Evolutionary conservation across 768 basidiomycete species (phyloP), one percentile per base, ranked within the genome.

Genomic region (Phaeotremella skinneri): DNA sequence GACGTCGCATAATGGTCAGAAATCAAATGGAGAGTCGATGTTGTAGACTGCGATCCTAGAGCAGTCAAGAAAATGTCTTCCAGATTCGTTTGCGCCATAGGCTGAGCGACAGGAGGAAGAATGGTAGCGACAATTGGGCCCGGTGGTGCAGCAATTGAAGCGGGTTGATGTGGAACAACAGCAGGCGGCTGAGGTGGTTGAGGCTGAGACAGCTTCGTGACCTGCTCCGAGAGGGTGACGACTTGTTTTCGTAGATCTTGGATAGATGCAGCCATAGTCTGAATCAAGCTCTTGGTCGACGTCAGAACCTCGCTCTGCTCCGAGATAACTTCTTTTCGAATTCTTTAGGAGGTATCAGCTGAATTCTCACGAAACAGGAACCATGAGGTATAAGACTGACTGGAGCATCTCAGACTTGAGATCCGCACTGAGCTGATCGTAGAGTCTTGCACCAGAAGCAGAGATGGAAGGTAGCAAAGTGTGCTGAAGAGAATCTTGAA

Each of bases 361-460:
- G 31, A 16, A 21, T 48, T 17, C 27, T 52, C 21, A 54, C 34
- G 37, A 47, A 1, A 20, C 21, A 4, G 11, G 9, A 14, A 39
- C 7, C 30, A 21, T 34, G 34, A n/a, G 3, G n/a, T n/a, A 17
- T 13, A 43, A 26, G 14, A 65, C 71, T 57, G 37, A 74, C 66
- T 73, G 70, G 0, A 70, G 29, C 65, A 76, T 68, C 45, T 76
- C 72, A 7, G 68, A 64, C 49, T 59, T 67, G 49, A 76, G 53
- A 25, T 72, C 72, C 2, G 29, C 34, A 4, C 57, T 52, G 2
- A 76, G 42, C 43, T 72, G 64, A 49, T 70, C 72, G 30, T 58
- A 55, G 11, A 70, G 34, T 23, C 47, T 50, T 1, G 55, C 54
- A 4, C 52, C 43, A 13, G 56, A 55, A 16, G 34, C 41, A 25